Evolutionary conservation across 163 green algal species (phyloP).

Genomic region (Scenedesmus sp.): DNA sequence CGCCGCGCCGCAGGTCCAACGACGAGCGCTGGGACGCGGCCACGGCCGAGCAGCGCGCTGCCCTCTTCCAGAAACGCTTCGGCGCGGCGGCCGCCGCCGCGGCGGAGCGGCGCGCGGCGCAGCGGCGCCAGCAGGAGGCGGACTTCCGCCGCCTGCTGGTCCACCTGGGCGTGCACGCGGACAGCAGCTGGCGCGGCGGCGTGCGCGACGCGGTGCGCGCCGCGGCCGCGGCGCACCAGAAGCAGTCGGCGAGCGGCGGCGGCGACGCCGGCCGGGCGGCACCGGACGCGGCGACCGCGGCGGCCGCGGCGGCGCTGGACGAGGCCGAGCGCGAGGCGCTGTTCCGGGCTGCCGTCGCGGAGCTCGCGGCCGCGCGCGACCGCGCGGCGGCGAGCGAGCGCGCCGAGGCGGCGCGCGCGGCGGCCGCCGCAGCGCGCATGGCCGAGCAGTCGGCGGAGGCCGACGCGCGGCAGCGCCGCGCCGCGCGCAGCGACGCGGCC

Average conservation of each 20-base stretch:
- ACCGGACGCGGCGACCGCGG: not conserved
- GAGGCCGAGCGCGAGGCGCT: constrained; percentile 50
- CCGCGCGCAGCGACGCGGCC: constrained; percentile 57
- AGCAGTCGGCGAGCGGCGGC: not conserved
- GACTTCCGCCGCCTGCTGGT: constrained; percentile 65
- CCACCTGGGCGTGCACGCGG: constrained; percentile 50
- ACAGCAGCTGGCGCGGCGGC: constrained; percentile 29
- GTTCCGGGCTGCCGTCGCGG: constrained; percentile 56
- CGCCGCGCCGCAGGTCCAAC: constrained; percentile 62
- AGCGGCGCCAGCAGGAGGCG: constrained; percentile 28
- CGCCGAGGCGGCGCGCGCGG: constrained; percentile 17
- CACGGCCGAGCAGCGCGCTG: constrained; percentile 26
- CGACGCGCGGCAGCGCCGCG: constrained; percentile 45
- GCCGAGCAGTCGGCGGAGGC: constrained; percentile 53
- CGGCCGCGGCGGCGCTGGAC: constrained; percentile 26
- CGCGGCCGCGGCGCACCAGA: not conserved
- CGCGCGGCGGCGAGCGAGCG: not conserved
- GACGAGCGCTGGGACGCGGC: constrained; percentile 71
- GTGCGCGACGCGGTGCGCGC: not conserved
- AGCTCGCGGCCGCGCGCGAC: too few relatives aligned
- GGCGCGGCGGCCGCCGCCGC: constrained; percentile 43
- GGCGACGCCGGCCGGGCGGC: not conserved
- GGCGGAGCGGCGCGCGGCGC: not conserved
- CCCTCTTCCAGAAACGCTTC: constrained; percentile 53
- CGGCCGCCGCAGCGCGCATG: constrained; percentile 47